Evolutionary conservation across 306 rosid species (phyloP).

Genomic region (Quercus wislizeni): DNA sequence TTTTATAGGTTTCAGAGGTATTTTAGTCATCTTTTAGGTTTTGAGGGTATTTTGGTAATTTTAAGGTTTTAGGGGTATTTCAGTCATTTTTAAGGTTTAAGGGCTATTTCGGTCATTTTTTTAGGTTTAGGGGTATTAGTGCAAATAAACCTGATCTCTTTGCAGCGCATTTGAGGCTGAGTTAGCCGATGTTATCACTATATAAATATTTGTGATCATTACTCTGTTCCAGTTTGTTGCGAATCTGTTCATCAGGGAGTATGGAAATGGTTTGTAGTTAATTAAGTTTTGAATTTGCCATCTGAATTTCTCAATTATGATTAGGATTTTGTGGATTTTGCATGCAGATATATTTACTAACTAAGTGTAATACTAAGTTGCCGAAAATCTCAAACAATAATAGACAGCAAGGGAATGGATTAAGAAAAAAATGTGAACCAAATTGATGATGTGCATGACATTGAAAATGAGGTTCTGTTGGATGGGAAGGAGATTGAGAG

Average conservation of each 20-base stretch:
- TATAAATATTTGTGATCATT: not conserved
- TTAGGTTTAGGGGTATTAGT: no score
- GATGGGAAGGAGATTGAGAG: constrained; percentile 34
- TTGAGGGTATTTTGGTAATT: no score
- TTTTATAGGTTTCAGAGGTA: no score
- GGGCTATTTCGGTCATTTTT: no score
- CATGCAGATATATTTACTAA: not conserved
- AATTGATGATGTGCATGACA: constrained; percentile 26
- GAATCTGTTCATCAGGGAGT: not conserved
- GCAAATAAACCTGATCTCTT: no score
- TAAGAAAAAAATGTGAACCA: constrained; percentile 15
- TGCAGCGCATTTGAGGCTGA: no score
- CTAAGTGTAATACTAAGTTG: not conserved
- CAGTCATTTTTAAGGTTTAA: no score
- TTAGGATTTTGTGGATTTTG: not conserved
- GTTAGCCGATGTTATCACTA: not conserved
- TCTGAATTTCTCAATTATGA: not conserved
- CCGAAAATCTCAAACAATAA: not conserved
- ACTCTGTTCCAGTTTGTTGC: not conserved
- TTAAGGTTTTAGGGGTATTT: no score
- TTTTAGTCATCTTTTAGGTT: no score
- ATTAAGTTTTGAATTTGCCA: not conserved
- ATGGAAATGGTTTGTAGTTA: not conserved
- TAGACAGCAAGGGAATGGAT: constrained; percentile 29
- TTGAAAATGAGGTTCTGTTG: constrained; percentile 39